Base-by-base conservation (phyloP, 2,329 filamentous ascomycete species). In the Aspergillus sp. region DNA sequence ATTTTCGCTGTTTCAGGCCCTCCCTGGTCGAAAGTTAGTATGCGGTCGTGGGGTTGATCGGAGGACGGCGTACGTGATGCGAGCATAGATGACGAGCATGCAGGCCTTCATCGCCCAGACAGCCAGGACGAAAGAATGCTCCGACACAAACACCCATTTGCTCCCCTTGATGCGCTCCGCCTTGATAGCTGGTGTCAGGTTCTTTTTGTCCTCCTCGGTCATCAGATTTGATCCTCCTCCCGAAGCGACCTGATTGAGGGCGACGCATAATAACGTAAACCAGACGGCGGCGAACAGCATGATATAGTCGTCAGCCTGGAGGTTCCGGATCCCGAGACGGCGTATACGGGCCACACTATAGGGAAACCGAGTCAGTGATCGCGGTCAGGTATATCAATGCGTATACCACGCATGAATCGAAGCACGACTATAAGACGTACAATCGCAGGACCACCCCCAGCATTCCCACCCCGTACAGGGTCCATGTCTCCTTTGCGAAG, bases 111-210 rank as follows among this genome's bases (percentile, higher is more conserved):
- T 71, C 14, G 74, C 64, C 79, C 80, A 84, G 29, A 75, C 64
- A 3, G 68, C 66, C n/a, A 83, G 72, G 16, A 86, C 72, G 71
- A 88, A 87, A 61, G 80, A 78, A 67, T 86, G 76, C 58, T 87
- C 84, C 2, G 82, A 80, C 7, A 85, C 78, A 34, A 86, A 73
- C 1, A 86, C 83, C 72, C 83, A 79, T 73, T 87, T 87, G 43
- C 81, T 85, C 10, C 84, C 84, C 34, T 66, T 70, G 0, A 72
- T 64, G 45, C 81, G 72, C 29, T 74, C 69, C 3, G 57, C 60
- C 44, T 78, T 74, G 32, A 73, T 74, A 0, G 70, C 56, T 0
- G 77, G 71, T 0, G 82, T 82, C 45, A 86, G 69, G 3, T 64
- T 55, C 0, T 67, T 61, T 0, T 69, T 65, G 23, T 83, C 72